Evolutionary conservation across 352 stramenopile species (phyloP).

Genomic region (Globisporangium rhizosaccharum): DNA sequence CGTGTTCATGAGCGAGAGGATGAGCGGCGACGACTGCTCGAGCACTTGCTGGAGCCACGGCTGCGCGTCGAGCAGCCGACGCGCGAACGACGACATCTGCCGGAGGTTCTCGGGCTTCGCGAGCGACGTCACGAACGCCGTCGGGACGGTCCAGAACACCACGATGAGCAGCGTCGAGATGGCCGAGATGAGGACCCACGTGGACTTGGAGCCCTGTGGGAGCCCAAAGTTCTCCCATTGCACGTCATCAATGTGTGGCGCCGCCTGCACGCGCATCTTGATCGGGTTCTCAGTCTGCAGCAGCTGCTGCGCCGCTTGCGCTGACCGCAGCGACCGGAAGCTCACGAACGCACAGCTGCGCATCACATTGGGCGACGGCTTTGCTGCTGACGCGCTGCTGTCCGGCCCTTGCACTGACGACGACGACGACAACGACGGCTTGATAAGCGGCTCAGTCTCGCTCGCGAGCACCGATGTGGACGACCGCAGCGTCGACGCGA

Average conservation of each 20-base stretch:
- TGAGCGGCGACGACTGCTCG: constrained; percentile 57
- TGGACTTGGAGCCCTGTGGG: constrained; percentile 48
- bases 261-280: constrained; percentile 51
- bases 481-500: constrained; percentile 8
- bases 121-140: constrained; percentile 71
- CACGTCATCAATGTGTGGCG: constrained; percentile 61
- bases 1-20: constrained; percentile 65
- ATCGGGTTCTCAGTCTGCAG: constrained; percentile 65
- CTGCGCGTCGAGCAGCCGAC: constrained; percentile 32
- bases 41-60: constrained; percentile 48
- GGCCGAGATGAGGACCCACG: constrained; percentile 54
- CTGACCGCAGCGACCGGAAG: constrained; percentile 59
- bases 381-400: constrained; percentile 16
- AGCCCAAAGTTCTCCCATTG: constrained; percentile 80
- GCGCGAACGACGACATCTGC: constrained; percentile 42
- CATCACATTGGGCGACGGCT: constrained; percentile 46
- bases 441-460: constrained; percentile 7
- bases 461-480: constrained; percentile 1
- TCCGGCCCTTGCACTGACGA: constrained; percentile 14
- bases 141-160: constrained; percentile 77
- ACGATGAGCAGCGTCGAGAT: constrained; percentile 51
- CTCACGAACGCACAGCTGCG: constrained; percentile 62
- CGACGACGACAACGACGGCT: constrained; percentile 2
- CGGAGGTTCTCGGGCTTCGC: constrained; percentile 59
- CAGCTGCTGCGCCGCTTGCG: constrained; percentile 64